These are phyloP conservation scores for Xylaria sp. DNA, from an alignment of 2,329 filamentous ascomycete species.

Conservation along the genomic window DNA sequence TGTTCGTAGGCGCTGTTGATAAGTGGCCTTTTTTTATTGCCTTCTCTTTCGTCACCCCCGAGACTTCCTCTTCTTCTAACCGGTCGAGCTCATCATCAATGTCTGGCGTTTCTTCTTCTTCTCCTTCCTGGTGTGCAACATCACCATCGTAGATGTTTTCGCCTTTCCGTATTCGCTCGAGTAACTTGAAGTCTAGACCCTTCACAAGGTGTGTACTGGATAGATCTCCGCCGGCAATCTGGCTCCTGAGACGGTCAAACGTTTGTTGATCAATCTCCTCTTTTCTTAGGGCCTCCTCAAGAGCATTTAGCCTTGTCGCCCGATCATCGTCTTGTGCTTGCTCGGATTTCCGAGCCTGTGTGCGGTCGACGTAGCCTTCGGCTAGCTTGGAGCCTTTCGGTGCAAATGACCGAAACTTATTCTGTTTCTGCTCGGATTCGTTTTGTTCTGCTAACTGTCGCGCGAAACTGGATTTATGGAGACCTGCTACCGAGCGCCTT, in stretches of 20 bases:
- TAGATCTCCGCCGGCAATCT: constrained; percentile 86
- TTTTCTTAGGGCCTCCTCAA: constrained; percentile 84
- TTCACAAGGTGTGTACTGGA: constrained; percentile 88
- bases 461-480: constrained; percentile 75
- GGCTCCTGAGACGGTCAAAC: constrained; percentile 77
- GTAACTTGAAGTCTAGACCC: constrained; percentile 85
- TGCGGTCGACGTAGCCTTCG: constrained; percentile 84
- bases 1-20: constrained; percentile 61
- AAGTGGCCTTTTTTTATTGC: constrained; percentile 70
- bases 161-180: constrained; percentile 74
- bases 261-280: constrained; percentile 84
- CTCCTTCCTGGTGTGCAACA: constrained; percentile 43
- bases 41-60: constrained; percentile 63
- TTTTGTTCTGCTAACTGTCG: constrained; percentile 83
- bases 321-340: constrained; percentile 63
- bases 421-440: constrained; percentile 65
- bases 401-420: constrained; percentile 80
- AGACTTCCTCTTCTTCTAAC: constrained; percentile 66
- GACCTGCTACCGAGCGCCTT: constrained; percentile 72
- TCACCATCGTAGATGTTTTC: constrained; percentile 70
- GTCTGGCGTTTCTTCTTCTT: constrained; percentile 51
- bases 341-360: constrained; percentile 69
- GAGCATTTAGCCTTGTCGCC: constrained; percentile 75
- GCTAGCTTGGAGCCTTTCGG: constrained; percentile 87
- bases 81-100: constrained; percentile 75